Conservation (phyloP, 1,284 basidiomycete genomes). For the Earliella scabrosa region DNA sequence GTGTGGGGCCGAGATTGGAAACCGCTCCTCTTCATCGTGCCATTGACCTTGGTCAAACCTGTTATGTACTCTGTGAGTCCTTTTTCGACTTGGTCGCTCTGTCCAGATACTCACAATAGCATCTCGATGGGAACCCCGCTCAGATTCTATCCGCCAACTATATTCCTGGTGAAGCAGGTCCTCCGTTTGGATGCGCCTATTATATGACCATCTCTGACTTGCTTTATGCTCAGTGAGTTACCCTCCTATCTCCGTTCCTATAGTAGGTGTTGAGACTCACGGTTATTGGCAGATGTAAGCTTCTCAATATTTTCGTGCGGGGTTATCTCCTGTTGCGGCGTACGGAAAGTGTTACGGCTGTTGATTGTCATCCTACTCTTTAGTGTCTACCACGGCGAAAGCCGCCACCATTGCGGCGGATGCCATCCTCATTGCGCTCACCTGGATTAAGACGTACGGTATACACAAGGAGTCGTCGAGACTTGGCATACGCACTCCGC, state of each 20-base stretch:
- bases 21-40: constrained; percentile 2
- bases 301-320: too few species aligned
- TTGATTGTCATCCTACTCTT: too few species aligned
- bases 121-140: background rate
- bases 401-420: background rate
- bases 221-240: background rate
- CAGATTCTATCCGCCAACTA: background rate
- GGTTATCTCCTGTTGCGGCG: too few species aligned
- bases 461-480: background rate
- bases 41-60: constrained; percentile 2
- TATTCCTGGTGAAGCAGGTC: background rate
- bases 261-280: background rate
- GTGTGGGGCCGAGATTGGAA: constrained; percentile 18
- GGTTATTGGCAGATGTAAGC: background rate
- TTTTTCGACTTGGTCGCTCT: background rate
- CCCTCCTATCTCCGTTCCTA: background rate
- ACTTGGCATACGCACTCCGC: background rate
- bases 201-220: background rate
- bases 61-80: background rate
- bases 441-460: constrained; percentile 3
- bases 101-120: background rate
- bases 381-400: constrained; percentile 1
- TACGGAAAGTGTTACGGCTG: too few species aligned
- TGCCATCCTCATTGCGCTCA: constrained; percentile 5
- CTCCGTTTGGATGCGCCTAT: background rate